phyloP scores from a whole-genome alignment of 1,284 basidiomycete species.

The Nidula niveotomentosa region DNA sequence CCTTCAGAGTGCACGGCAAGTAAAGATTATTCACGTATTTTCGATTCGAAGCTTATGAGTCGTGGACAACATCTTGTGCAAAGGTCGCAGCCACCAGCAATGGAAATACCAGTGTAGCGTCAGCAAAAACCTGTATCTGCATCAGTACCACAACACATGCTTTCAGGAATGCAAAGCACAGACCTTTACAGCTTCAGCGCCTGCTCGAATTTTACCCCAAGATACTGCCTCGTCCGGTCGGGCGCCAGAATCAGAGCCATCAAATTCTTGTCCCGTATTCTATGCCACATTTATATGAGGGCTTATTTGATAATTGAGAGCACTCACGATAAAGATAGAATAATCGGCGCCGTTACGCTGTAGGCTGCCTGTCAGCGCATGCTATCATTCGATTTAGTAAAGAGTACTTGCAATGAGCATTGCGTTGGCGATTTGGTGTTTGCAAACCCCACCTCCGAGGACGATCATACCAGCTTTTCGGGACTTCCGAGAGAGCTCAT shows the following conservation, averaged over 20 bases:
- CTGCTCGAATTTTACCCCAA: slow-evolving; percentile 98
- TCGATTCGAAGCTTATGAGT: no score
- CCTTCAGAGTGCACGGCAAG: no score
- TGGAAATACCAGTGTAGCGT: slow-evolving; percentile 90
- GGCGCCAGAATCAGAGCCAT: slow-evolving; percentile 97
- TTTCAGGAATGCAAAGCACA: not conserved
- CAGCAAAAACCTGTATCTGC: slow-evolving; percentile 57
- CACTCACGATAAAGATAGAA: slow-evolving; percentile 88
- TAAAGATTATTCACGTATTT: no score
- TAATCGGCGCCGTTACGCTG: slow-evolving; percentile 98
- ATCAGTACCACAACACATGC: not conserved
- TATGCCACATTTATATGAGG: slow-evolving; percentile 21
- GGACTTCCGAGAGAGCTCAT: slow-evolving; percentile 88
- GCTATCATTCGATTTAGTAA: slow-evolving; percentile 1
- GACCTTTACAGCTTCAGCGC: slow-evolving; percentile 92
- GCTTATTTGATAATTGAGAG: not conserved
- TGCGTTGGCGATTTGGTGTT: slow-evolving; percentile 99
- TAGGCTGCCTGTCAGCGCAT: slow-evolving; percentile 8
- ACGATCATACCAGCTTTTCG: slow-evolving; percentile 99
- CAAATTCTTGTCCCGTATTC: slow-evolving; percentile 99
- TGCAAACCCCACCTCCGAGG: slow-evolving; percentile 97
- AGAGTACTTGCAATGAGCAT: slow-evolving; percentile 84
- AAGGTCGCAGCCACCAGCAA: slow-evolving; percentile 88
- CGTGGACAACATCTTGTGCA: slow-evolving; percentile 42
- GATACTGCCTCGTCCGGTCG: slow-evolving; percentile 97